Base-by-base conservation (phyloP, 2,329 filamentous ascomycete genomes). In the Aspergillus persii region DNA sequence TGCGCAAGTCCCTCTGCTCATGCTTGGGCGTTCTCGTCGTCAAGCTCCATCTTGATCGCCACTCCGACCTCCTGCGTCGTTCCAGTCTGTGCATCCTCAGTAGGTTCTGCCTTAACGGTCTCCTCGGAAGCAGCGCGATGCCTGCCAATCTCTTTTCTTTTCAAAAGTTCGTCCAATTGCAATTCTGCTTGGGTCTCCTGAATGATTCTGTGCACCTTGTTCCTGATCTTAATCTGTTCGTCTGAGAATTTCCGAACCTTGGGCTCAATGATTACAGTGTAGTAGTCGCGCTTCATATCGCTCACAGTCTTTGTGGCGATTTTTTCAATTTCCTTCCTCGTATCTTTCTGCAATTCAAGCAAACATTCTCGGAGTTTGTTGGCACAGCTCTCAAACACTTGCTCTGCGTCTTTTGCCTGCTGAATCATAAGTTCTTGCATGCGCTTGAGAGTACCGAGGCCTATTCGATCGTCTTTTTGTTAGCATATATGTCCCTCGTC, bases 241-340 rank as follows among this genome's bases (percentile, higher is more conserved):
- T 60, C 6, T 15, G 50, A 47, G 29, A 29, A 56, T 15, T 39
- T 18, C 2, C 26, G 18, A 18, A 57, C 41, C 44, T 54, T 26
- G 9, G 59, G 47, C 18, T 31, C 50, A 30, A 65, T 49, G n/a
- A 63, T 49, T 18, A 48, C 60, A 3, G 18, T 33, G 46, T 53
- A 48, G 30, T 65, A 65, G 26, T 58, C 59, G 29, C 39, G 53
- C n/a, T 50, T 12, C 15, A 50, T 26, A 9, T 26, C 30, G 18
- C 15, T 31, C 33, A 54, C 27, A 4, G 30, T 60, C 26, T 46
- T 30, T 8, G n/a, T 23, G 33, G 46, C 36, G 23, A 9, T 49
- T 41, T 15, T 11, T 36, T 15, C 2, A 4, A 53, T 18, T 4
- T 18, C 31, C 18, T 41, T 1, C 31, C 29, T 47, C 6, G 53